These are phyloP conservation scores for Sporothrix phasma DNA, from an alignment of 2,329 filamentous ascomycete species.

Conservation along the genomic window DNA sequence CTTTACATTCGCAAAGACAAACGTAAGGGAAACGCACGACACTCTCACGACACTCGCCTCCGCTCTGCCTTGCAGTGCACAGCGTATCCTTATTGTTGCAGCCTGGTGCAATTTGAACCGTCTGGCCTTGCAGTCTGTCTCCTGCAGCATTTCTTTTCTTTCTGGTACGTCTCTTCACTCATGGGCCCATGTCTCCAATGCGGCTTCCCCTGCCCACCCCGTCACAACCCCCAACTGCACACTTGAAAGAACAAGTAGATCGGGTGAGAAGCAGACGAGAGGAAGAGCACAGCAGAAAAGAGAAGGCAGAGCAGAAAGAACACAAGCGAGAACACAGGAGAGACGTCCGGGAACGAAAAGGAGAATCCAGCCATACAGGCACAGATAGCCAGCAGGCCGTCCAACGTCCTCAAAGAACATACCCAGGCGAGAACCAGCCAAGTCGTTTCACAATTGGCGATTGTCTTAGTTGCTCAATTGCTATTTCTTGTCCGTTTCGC, in stretches of 20 bases:
- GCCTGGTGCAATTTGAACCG: background rate
- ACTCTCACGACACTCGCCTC: background rate
- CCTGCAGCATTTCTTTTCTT: background rate
- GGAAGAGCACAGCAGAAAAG: background rate
- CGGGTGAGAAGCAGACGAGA: background rate
- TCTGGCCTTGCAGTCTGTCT: background rate
- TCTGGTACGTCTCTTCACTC: background rate
- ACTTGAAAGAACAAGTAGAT: background rate
- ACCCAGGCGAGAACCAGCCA: background rate
- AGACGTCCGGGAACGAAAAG: too few relatives aligned
- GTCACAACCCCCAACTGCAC: background rate
- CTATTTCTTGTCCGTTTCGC: background rate
- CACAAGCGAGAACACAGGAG: too few relatives aligned
- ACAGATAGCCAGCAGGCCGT: slow-evolving; percentile 5
- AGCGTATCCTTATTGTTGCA: background rate
- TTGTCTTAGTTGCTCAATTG: background rate
- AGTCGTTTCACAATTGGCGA: slow-evolving; percentile 3
- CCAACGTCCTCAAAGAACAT: background rate
- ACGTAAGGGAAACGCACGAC: too few relatives aligned
- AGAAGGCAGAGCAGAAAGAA: background rate
- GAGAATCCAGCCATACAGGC: background rate
- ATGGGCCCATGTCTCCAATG: background rate
- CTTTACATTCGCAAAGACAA: too few relatives aligned
- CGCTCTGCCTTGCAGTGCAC: background rate
- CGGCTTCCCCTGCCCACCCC: background rate